Conservation (phyloP, 257 asterid species). For the Fraxinus quadrangulata region DNA sequence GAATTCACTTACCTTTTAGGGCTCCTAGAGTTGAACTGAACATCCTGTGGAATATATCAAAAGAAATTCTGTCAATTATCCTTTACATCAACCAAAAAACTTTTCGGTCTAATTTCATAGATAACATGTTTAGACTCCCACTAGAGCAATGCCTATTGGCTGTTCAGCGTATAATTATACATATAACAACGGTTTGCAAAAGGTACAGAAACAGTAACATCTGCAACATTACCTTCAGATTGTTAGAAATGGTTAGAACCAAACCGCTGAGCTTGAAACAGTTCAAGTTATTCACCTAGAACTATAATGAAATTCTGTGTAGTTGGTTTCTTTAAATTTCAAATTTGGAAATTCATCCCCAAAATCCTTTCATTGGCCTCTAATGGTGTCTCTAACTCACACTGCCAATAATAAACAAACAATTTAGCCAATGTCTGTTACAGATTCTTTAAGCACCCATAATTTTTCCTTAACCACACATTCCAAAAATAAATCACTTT, state of each 20-base stretch:
- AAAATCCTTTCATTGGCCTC: not conserved
- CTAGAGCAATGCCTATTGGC: not conserved
- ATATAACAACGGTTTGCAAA: too few relatives aligned
- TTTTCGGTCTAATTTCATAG: too few relatives aligned
- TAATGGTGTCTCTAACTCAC: not conserved
- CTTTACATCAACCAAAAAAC: not conserved
- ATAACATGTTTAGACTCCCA: not conserved
- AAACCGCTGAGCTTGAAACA: not conserved
- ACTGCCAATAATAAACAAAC: not conserved
- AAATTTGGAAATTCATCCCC: not conserved
- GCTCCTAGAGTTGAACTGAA: not conserved
- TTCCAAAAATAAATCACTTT: too few relatives aligned
- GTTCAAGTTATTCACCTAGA: not conserved
- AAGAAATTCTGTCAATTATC: not conserved
- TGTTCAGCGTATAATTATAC: not conserved
- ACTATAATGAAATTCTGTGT: not conserved
- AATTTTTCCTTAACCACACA: too few relatives aligned
- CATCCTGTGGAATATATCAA: conserved; percentile 9
- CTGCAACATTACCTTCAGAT: not conserved
- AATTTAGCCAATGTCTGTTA: too few relatives aligned
- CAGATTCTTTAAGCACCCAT: too few relatives aligned
- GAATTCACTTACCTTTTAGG: conserved; percentile 16
- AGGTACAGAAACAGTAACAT: too few relatives aligned
- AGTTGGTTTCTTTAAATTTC: not conserved
- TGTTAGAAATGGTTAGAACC: not conserved